Base-by-base conservation (phyloP, 164 flowering plant genomes). In the Annona cherimola region DNA sequence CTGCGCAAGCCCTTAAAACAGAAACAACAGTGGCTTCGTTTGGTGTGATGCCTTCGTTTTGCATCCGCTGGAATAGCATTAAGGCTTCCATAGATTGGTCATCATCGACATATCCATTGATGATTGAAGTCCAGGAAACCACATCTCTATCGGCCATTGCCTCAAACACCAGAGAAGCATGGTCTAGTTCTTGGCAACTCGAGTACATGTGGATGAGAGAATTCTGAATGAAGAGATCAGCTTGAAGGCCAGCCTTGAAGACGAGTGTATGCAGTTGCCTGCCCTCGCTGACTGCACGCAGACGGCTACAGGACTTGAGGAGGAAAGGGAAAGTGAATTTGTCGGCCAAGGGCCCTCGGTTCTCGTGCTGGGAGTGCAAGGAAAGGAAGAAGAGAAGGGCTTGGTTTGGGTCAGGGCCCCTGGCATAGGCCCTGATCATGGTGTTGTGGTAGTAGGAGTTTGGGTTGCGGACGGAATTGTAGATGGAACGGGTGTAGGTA, bases 401-500 rank as follows among this genome's bases (percentile, higher is more conserved):
- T 7, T 70, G 78, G 66, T 42, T 45, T 4, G 90, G 90, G 78
- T 82, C 79, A 39, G 78, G 41, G 73, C 80, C 73, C 5, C 61
- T 75, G 14, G 86, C 73, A 64, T 87, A 85, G 72, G 82, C 86
- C 69, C 89, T 80, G 74, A 87, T 72, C 71, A 83, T 67, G 71
- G 87, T 85, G 83, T 84, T 84, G 80, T 72, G 77, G 79, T 74
- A 82, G 71, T 74, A 86, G 42, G 89, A 86, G 63, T 80, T 85
- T 7, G 68, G 81, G 76, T 67, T 55, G 12, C 68, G 81, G 61
- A 83, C 76, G 50, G 84, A 76, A 60, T 73, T 20, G 80, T 85
- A 81, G 72, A 87, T 77, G 66, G 71, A 79, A 64, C 81, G 78
- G 35, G 90, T 83, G 67, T 87, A 84, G 63, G 68, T 35, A 71